Conservation (phyloP, 2,329 filamentous ascomycete species). For the Mycosphaerelloides madeirae region DNA sequence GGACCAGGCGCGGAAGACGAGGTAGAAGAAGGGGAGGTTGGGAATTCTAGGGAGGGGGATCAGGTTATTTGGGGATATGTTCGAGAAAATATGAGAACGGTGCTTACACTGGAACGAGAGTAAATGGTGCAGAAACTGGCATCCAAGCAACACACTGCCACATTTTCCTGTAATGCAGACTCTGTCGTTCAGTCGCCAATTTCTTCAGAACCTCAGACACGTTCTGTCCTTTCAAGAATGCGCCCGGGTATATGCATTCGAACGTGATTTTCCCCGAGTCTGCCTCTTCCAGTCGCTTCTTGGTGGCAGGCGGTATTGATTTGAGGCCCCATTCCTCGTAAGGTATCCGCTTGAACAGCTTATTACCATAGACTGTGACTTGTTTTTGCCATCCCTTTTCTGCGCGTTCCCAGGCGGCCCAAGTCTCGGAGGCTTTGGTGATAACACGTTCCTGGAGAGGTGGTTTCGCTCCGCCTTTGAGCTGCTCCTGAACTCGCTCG, state of each 20-base stretch:
- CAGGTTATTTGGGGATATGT: neutral
- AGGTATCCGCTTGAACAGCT: conserved; percentile 77
- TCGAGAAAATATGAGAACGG: neutral
- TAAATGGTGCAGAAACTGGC: conserved; percentile 79
- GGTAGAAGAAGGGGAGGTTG: conserved; percentile 95
- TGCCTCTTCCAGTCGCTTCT: conserved; percentile 60
- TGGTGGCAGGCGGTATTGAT: conserved; percentile 77
- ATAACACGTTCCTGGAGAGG: conserved; percentile 66
- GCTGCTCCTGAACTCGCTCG: conserved; percentile 55
- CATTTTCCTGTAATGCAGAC: conserved; percentile 69
- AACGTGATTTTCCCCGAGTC: conserved; percentile 55
- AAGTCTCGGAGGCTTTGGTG: conserved; percentile 67
- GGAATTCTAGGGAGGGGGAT: conserved; percentile 60
- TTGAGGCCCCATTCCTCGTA: conserved; percentile 98
- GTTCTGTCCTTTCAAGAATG: conserved; percentile 57
- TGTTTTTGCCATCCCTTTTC: conserved; percentile 71
- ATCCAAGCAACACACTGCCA: conserved; percentile 77
- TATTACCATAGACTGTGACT: conserved; percentile 81
- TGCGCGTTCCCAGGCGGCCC: conserved; percentile 82
- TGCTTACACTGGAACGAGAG: conserved; percentile 75
- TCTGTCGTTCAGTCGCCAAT: conserved; percentile 75
- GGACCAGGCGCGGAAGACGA: conserved; percentile 85
- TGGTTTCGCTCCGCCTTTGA: conserved; percentile 46
- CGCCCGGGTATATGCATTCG: conserved; percentile 61
- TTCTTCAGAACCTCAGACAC: conserved; percentile 62